These are phyloP conservation scores for Ophiostoma sp. DNA, from an alignment of 2,329 filamentous ascomycete genomes.

Conservation along the genomic window DNA sequence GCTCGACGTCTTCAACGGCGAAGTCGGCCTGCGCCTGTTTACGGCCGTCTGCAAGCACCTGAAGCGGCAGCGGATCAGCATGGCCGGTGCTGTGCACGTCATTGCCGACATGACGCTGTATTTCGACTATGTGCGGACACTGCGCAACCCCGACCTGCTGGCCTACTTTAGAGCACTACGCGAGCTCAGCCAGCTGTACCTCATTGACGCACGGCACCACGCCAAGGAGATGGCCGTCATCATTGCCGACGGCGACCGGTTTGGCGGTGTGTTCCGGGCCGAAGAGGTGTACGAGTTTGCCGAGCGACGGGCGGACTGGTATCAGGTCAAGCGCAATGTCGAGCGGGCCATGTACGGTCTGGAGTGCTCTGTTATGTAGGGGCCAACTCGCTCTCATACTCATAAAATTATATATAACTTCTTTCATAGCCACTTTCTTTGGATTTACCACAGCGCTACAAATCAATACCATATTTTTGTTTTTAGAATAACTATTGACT, in stretches of 20 bases:
- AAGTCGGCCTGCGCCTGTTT: conserved; percentile 92
- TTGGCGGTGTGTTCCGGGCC: conserved; percentile 86
- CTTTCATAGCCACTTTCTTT: not conserved
- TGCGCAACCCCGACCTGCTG: conserved; percentile 80
- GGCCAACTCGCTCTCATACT: not conserved
- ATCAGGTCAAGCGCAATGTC: conserved; percentile 80
- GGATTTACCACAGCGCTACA: not conserved
- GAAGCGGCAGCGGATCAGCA: conserved; percentile 90
- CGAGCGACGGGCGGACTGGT: conserved; percentile 92
- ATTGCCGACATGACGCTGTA: conserved; percentile 98
- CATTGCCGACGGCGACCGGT: conserved; percentile 87
- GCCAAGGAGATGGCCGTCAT: conserved; percentile 94
- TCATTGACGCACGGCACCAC: conserved; percentile 83
- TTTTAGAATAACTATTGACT: not conserved
- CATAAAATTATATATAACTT: not conserved
- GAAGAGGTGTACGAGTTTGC: conserved; percentile 99
- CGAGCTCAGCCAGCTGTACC: conserved; percentile 91
- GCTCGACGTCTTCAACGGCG: conserved; percentile 97
- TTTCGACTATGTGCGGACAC: conserved; percentile 76
- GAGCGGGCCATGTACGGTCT: conserved; percentile 97
- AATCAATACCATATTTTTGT: conserved; percentile 1
- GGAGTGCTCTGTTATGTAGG: conserved; percentile 80
- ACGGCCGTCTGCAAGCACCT: conserved; percentile 93
- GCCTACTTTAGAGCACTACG: conserved; percentile 90
- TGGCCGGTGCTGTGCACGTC: conserved; percentile 84